A percentile compares a stretch with the other conserved stretches of the same genome.
Conservation (phyloP, 192 early-diverging fungal genomes). For the Coemansia sp. region DNA sequence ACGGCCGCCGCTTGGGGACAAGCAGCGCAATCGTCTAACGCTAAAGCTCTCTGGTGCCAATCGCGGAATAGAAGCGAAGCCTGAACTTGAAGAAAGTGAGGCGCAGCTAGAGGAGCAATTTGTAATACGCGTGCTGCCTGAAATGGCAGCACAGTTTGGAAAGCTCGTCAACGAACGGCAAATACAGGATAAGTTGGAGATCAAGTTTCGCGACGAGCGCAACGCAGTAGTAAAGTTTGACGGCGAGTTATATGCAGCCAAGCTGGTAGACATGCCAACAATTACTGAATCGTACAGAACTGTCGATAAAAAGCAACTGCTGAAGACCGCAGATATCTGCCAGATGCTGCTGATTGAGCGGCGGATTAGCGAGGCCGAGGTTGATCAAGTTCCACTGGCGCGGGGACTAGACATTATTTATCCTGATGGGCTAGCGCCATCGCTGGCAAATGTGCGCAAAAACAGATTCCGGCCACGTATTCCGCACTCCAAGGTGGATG, state of each 20-base stretch:
- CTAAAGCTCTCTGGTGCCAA: conserved; percentile 33
- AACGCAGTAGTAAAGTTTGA: conserved; percentile 34
- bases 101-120: conserved; percentile 44
- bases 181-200: conserved; percentile 36
- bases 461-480: conserved; percentile 31
- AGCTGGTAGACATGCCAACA: conserved; percentile 44
- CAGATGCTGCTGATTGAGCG: conserved; percentile 43
- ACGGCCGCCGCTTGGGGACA: conserved; percentile 40
- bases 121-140: conserved; percentile 33
- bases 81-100: conserved; percentile 20
- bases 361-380: conserved; percentile 3
- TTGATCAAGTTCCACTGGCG: conserved; percentile 9
- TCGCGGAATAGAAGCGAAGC: conserved; percentile 5
- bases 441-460: conserved; percentile 27
- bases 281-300: conserved; percentile 42
- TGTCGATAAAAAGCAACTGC: conserved; percentile 38
- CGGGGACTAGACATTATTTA: conserved; percentile 31
- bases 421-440: conserved; percentile 28
- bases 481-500: conserved; percentile 21
- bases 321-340: conserved; percentile 47
- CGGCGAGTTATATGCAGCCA: conserved; percentile 9
- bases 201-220: conserved; percentile 36
- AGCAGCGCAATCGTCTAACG: conserved; percentile 43
- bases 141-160: conserved; percentile 28
- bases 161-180: conserved; percentile 25